Evolutionary conservation across 768 basidiomycete species (phyloP), one percentile per base, ranked within the genome.

Genomic region (Leccinum ochraceum): DNA sequence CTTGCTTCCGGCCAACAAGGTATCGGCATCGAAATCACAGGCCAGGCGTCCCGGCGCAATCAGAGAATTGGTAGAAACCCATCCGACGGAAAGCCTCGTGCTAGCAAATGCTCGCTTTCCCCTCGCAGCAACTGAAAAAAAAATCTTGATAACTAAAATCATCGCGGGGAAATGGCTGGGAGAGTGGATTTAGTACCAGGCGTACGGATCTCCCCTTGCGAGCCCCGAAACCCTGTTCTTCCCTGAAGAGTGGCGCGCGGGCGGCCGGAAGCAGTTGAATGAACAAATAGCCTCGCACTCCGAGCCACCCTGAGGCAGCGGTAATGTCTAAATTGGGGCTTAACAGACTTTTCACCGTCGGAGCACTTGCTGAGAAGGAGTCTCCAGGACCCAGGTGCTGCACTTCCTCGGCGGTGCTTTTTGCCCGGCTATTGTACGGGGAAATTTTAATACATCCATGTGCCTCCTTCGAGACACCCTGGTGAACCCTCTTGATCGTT

Each of bases 321-420:
- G 46, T 36, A 42, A 54, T 61, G 58, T 64, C 63, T 22, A 65
- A 60, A 49, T 65, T 16, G 30, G 63, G 60, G 36, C 53, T 60
- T 64, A 65, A 65, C 58, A 32, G 8, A 37, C 11, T 57, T 54
- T 50, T 42, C 32, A 4, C 52, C 32, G 56, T 50, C 61, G 62
- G 60, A 53, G 13, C n/a, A 30, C 20, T 28, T 42, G 42, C 42
- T 42, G n/a, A 42, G 36, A 37, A 37, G 42, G 42, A 42, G 17
- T 42, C 42, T 42, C 42, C 17, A 42, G 42, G 39, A n/a, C 42
- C 42, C 17, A 42, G 42, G 17, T 42, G 42, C 42, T 42, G 17
- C 22, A 26, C 28, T 55, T 34, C 22, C 14, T 51, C 53, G 34
- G 17, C 34, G 49, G 39, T 6, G 26, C 17, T 34, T 57, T 30